Conservation (phyloP, 495 filamentous ascomycete species). For the Aspergillus avenaceus region DNA sequence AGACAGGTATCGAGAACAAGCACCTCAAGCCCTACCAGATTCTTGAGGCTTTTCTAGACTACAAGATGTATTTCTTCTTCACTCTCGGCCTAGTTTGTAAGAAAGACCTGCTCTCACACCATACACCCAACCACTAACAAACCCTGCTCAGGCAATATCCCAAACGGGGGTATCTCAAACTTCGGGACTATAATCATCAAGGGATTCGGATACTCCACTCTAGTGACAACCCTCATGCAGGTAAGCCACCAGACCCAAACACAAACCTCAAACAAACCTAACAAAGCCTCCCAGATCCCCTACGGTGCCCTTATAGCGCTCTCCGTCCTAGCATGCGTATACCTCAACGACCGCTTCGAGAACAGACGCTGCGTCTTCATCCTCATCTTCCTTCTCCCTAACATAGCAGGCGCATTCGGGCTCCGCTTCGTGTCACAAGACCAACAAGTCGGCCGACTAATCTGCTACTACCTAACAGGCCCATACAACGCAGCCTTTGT, state of each 20-base stretch:
- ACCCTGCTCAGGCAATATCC: slow-evolving; percentile 30
- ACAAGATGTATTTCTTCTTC: slow-evolving; percentile 61
- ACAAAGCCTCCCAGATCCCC: slow-evolving; percentile 44
- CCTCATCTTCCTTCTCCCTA: slow-evolving; percentile 51
- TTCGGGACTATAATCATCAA: slow-evolving; percentile 61
- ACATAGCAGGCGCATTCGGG: slow-evolving; percentile 52
- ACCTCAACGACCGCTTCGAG: slow-evolving; percentile 52
- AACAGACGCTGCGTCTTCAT: slow-evolving; percentile 55
- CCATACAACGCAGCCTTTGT: slow-evolving; percentile 61
- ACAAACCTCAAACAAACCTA: not conserved
- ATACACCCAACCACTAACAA: not conserved
- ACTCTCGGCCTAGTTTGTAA: slow-evolving; percentile 47
- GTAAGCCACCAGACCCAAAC: slow-evolving; percentile 9
- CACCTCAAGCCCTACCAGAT: slow-evolving; percentile 57
- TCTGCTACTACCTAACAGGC: slow-evolving; percentile 56
- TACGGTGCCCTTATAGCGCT: slow-evolving; percentile 54
- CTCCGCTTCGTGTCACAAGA: slow-evolving; percentile 47
- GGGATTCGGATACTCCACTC: slow-evolving; percentile 56
- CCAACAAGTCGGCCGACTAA: slow-evolving; percentile 45
- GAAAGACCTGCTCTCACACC: not conserved
- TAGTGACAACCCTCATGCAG: slow-evolving; percentile 46
- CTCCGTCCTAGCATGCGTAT: slow-evolving; percentile 55
- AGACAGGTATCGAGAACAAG: slow-evolving; percentile 65
- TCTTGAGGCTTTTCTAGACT: slow-evolving; percentile 52
- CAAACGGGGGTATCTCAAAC: slow-evolving; percentile 52